A percentile compares a stretch with the other conserved stretches of the same genome.
phyloP scores from a whole-genome alignment of 805 yeast genomes.

The Hanseniaspora nectarophila region DNA sequence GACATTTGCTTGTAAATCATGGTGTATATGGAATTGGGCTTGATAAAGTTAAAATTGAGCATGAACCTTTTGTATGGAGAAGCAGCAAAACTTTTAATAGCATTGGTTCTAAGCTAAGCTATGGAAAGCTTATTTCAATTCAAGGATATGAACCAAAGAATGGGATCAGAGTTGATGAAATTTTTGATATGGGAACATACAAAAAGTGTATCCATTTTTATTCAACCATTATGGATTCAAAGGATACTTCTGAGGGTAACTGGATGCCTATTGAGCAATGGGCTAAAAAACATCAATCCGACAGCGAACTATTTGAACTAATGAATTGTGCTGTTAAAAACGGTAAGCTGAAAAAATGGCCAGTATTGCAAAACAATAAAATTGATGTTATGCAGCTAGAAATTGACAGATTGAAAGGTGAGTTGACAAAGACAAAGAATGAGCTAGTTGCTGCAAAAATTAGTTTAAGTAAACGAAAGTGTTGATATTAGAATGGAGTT shows the following conservation, averaged over 20 bases:
- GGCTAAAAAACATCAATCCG: not conserved
- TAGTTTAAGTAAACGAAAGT: no score
- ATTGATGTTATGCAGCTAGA: not conserved
- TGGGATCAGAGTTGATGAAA: not conserved
- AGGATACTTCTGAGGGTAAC: not conserved
- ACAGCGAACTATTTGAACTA: not conserved
- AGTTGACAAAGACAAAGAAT: not conserved
- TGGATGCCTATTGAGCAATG: not conserved
- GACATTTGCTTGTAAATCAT: not conserved
- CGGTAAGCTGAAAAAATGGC: not conserved
- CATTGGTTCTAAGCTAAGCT: not conserved
- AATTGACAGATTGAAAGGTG: not conserved
- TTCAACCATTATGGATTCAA: not conserved
- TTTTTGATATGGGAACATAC: not conserved
- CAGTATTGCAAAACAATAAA: not conserved
- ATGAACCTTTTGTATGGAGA: constrained; percentile 3
- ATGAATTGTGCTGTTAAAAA: not conserved
- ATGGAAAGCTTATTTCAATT: not conserved
- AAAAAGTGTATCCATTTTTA: not conserved
- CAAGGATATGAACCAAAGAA: not conserved
- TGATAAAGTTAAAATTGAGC: not conserved
- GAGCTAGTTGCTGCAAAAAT: not conserved
- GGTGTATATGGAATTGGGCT: not conserved
- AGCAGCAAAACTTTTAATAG: not conserved
- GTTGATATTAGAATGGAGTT: no score